A percentile compares a stretch with the other conserved stretches of the same genome.
phyloP scores from a whole-genome alignment of 1,139 yeast genomes.

The Meyerozyma guilliermondii region DNA sequence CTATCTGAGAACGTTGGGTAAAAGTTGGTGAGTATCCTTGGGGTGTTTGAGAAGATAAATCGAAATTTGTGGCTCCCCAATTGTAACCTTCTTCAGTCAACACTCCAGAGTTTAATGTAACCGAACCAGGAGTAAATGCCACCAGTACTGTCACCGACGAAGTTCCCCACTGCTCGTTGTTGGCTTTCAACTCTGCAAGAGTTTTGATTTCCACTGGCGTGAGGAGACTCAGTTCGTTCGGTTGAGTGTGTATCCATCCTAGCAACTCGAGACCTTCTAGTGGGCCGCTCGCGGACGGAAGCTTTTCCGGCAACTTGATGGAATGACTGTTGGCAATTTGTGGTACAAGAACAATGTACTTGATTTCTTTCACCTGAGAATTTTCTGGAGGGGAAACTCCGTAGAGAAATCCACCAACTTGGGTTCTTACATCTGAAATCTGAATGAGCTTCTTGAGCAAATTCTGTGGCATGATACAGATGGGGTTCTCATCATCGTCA shows the following conservation, averaged over 20 bases:
- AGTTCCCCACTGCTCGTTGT: slow-evolving; percentile 26
- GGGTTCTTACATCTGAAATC: slow-evolving; percentile 76
- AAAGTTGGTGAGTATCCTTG: slow-evolving; percentile 59
- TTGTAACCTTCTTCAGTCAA: slow-evolving; percentile 59
- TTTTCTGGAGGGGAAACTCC: slow-evolving; percentile 75
- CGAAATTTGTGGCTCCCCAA: slow-evolving; percentile 74
- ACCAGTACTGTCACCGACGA: slow-evolving; percentile 58
- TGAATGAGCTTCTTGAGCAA: slow-evolving; percentile 72
- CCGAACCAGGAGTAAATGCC: slow-evolving; percentile 78
- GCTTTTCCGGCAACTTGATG: slow-evolving; percentile 53
- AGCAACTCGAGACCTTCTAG: slow-evolving; percentile 52
- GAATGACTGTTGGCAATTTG: slow-evolving; percentile 74
- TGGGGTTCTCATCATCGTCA: slow-evolving; percentile 44
- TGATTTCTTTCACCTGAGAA: slow-evolving; percentile 69
- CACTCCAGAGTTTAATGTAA: slow-evolving; percentile 65
- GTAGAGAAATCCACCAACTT: slow-evolving; percentile 75
- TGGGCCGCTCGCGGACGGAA: slow-evolving; percentile 26
- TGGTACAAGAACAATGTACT: slow-evolving; percentile 75
- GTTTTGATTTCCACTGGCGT: slow-evolving; percentile 69
- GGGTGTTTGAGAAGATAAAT: slow-evolving; percentile 48
- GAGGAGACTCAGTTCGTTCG: slow-evolving; percentile 55
- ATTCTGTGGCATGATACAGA: slow-evolving; percentile 77
- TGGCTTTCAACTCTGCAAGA: slow-evolving; percentile 43
- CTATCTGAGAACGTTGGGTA: slow-evolving; percentile 61
- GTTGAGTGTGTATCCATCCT: slow-evolving; percentile 83